phyloP scores from a whole-genome alignment of 805 yeast genomes.

The Lipomyces anomalus region DNA sequence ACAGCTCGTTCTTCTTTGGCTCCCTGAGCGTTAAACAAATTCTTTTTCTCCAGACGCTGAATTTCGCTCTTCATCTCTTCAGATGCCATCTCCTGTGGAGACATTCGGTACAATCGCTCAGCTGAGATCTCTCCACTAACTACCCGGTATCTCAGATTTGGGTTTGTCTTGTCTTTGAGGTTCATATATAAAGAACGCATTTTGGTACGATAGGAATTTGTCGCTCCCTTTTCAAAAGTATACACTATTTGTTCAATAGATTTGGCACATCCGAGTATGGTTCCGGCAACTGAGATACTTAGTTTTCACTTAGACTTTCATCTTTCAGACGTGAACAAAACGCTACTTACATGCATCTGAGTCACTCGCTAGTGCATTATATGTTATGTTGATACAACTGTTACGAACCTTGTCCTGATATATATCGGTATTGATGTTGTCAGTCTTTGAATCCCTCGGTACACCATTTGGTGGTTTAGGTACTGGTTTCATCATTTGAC shows the following conservation, averaged over 20 bases:
- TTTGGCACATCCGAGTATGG: constrained; percentile 57
- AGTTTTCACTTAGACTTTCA: constrained; percentile 25
- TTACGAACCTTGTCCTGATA: constrained; percentile 79
- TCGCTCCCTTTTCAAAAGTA: constrained; percentile 48
- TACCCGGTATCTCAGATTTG: constrained; percentile 68
- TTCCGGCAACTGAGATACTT: constrained; percentile 42
- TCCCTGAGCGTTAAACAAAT: constrained; percentile 94
- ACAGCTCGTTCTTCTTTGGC: constrained; percentile 94
- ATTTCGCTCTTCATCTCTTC: constrained; percentile 80
- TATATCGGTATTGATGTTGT: constrained; percentile 64
- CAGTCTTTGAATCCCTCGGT: constrained; percentile 75
- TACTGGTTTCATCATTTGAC: constrained; percentile 5
- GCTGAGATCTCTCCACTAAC: constrained; percentile 64
- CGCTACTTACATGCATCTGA: constrained; percentile 40
- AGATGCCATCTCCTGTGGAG: constrained; percentile 94
- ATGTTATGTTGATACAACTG: constrained; percentile 73
- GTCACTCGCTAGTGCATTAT: constrained; percentile 84
- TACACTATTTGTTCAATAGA: constrained; percentile 71
- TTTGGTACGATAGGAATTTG: constrained; percentile 64
- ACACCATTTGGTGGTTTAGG: constrained; percentile 31
- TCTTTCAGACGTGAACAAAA: not conserved
- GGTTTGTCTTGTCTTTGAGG: constrained; percentile 82
- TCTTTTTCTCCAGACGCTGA: constrained; percentile 78
- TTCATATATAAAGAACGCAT: constrained; percentile 83
- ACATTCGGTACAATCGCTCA: constrained; percentile 64